Conservation (phyloP, 2,329 filamentous ascomycete genomes). For the Botrytis pseudocinerea region DNA sequence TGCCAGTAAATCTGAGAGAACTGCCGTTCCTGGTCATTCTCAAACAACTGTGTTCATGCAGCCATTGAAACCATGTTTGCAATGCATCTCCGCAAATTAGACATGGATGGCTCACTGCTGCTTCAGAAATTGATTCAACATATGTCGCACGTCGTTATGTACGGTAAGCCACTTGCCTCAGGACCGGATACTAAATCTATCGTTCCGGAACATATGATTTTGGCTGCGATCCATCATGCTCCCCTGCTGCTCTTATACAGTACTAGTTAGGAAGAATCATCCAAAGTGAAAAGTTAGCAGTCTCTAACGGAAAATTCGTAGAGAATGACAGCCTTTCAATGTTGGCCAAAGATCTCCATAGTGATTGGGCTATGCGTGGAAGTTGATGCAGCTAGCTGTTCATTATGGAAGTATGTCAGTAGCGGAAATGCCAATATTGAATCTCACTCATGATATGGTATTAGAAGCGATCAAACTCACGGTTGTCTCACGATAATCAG, state of each 20-base stretch:
- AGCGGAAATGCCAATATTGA: neutral
- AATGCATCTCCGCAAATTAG: no score
- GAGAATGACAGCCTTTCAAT: neutral
- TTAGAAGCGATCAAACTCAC: neutral
- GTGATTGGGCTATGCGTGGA: neutral
- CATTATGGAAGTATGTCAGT: neutral
- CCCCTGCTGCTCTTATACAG: neutral
- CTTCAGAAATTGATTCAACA: neutral
- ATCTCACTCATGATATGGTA: neutral
- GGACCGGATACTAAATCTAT: neutral
- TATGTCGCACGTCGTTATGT: neutral
- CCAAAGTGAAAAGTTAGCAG: neutral
- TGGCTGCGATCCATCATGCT: no score
- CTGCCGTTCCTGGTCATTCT: neutral
- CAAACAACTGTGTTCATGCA: neutral
- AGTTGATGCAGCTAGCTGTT: neutral
- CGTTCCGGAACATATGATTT: neutral
- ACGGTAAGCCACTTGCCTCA: neutral
- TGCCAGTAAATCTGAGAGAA: neutral
- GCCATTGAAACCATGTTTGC: neutral
- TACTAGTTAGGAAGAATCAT: neutral
- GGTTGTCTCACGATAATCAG: neutral
- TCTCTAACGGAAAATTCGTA: neutral
- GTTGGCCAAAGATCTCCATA: no score
- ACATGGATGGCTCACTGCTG: neutral